Percentiles rank a stretch among this genome's conserved stretches.
Evolutionary conservation across 2,329 filamentous ascomycete genomes (phyloP).

Genomic region (Cercospora sp.): DNA sequence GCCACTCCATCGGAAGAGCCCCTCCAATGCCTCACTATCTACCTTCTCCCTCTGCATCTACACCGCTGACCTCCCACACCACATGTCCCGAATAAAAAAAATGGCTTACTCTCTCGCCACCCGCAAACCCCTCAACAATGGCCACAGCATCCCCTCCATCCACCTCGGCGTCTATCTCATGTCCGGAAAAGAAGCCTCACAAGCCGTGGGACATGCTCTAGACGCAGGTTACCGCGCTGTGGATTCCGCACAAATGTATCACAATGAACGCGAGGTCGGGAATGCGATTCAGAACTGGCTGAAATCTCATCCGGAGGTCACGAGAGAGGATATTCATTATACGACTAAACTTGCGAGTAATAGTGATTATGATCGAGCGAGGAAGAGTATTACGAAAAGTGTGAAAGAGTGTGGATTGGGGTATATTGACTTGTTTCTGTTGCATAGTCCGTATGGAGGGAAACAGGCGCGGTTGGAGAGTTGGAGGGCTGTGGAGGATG

Average conservation of each 20-base stretch:
- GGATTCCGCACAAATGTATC: slow-evolving; percentile 65
- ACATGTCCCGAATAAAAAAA: slow-evolving; percentile 21
- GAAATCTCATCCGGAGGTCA: slow-evolving; percentile 44
- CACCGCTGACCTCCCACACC: background rate
- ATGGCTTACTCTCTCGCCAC: slow-evolving; percentile 44
- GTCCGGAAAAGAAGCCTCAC: slow-evolving; percentile 59
- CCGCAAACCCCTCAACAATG: slow-evolving; percentile 60
- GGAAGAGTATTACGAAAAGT: slow-evolving; percentile 64
- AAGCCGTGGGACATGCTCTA: slow-evolving; percentile 50
- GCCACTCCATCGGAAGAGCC: background rate
- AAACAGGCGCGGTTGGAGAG: slow-evolving; percentile 66
- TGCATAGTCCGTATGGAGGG: slow-evolving; percentile 78
- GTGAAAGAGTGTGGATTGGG: slow-evolving; percentile 66
- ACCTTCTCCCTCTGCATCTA: background rate
- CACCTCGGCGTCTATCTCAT: slow-evolving; percentile 75
- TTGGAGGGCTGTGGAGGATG: slow-evolving; percentile 76
- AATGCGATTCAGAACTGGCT: slow-evolving; percentile 55
- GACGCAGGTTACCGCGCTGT: slow-evolving; percentile 53
- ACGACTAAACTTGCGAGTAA: slow-evolving; percentile 75
- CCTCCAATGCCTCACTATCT: background rate
- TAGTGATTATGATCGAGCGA: slow-evolving; percentile 66
- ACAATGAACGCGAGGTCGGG: slow-evolving; percentile 72
- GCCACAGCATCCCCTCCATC: slow-evolving; percentile 66
- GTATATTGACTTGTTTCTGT: slow-evolving; percentile 76
- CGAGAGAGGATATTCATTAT: slow-evolving; percentile 72